A percentile compares a stretch with the other conserved stretches of the same genome.
phyloP scores from a whole-genome alignment of 148 eudicot genomes.

The Cornus controversa region DNA sequence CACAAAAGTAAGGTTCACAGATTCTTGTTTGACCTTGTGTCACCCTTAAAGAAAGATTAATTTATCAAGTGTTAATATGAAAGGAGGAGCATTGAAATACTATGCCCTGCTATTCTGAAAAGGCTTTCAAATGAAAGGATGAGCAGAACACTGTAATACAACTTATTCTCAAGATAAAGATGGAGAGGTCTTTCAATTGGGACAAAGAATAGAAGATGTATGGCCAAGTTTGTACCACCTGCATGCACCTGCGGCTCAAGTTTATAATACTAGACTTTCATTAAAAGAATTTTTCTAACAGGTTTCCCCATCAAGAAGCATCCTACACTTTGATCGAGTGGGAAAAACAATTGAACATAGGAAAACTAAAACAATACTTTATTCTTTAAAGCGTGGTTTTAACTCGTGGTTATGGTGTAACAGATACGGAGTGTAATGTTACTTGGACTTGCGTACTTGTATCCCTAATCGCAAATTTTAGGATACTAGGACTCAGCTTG shows the following conservation, averaged over 20 bases:
- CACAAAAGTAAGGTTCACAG: neutral
- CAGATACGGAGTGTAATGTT: no score
- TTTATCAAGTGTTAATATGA: neutral
- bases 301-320: neutral
- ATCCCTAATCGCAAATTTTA: no score
- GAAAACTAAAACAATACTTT: neutral
- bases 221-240: neutral
- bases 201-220: neutral
- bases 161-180: neutral
- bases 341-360: neutral
- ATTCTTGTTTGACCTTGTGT: neutral
- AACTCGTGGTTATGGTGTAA: no score
- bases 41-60: neutral
- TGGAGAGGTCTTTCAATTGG: neutral
- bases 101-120: no score
- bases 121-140: no score
- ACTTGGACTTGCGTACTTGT: no score
- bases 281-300: neutral
- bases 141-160: neutral
- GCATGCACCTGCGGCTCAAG: neutral
- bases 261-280: neutral
- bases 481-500: no score
- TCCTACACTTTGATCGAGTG: neutral
- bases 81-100: neutral
- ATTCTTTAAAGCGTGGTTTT: neutral